Evolutionary conservation across 495 filamentous ascomycete genomes (phyloP), one percentile per base, ranked within the genome.

Genomic region (Hypomontagnella monticulosa): DNA sequence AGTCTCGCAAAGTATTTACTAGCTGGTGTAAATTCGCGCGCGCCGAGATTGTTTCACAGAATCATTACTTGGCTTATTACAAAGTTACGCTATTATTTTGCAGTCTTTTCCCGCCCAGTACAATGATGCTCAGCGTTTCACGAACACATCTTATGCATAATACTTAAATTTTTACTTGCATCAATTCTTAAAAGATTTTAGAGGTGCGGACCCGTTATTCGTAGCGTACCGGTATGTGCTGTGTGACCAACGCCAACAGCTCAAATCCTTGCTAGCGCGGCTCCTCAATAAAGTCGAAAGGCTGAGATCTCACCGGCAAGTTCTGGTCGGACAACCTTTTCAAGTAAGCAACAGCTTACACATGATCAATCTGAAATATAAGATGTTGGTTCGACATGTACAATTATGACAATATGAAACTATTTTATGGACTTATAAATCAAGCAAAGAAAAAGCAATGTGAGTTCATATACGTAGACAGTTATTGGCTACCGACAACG

Each of bases 251-350:
- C 23, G 57, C 5, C 10, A 37, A 12, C 2, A 67, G 23, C 58
- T 55, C 15, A 5, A 11, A 63, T 44, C 53, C 58, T 47, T 68
- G 43, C 49, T 68, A 68, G 65, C 65, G 65, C 65, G 65, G 65
- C 65, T 68, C 65, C 48, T n/a, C 42, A 62, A 67, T 52, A 67
- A 50, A 43, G 34, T 58, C 34, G 52, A 63, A 68, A 68, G 65
- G 65, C 65, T 68, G 65, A 68, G 43, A 59, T 49, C 32, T 47
- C 38, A 42, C 34, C 63, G 30, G 37, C 63, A 30, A 51, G 44
- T 47, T 27, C 38, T 61, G 57, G 44, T 46, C 46, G 30, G 44
- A 32, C 57, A 57, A 47, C 52, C 40, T 20, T 19, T 51, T 54
- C 43, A 15, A 57, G 58, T 61, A 47, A 63, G 48, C 20, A 52